phyloP scores from a whole-genome alignment of 2,329 filamentous ascomycete genomes.

The Coccinonectria pachysandricola region DNA sequence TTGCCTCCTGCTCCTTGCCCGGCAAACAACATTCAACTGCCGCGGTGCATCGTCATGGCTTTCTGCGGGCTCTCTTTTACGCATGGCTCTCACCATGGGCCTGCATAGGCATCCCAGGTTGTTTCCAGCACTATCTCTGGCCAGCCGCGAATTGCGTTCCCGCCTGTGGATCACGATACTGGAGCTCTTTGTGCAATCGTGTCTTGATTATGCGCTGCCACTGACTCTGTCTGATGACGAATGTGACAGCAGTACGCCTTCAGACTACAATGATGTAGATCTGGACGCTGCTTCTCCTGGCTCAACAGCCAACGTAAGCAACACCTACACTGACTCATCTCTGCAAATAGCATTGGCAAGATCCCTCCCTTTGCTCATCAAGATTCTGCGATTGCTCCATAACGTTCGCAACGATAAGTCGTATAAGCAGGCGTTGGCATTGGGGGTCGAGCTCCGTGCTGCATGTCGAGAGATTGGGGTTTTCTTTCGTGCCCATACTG shows the following conservation, averaged over 20 bases:
- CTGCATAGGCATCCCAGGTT: slow-evolving; percentile 14
- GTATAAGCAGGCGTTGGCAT: slow-evolving; percentile 11
- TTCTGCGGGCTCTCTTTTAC: slow-evolving; percentile 13
- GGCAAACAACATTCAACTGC: slow-evolving; percentile 18
- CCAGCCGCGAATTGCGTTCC: slow-evolving; percentile 12
- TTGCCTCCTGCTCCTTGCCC: slow-evolving; percentile 13
- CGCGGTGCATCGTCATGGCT: slow-evolving; percentile 17
- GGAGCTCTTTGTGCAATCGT: slow-evolving; percentile 13
- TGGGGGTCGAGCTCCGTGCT: slow-evolving; percentile 11
- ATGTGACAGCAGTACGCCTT: slow-evolving; percentile 12
- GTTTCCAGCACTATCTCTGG: slow-evolving; percentile 11
- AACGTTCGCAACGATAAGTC: slow-evolving; percentile 12
- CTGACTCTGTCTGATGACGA: slow-evolving; percentile 9
- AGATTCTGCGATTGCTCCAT: slow-evolving; percentile 13
- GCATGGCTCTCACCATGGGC: slow-evolving; percentile 18
- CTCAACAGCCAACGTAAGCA: too few species aligned
- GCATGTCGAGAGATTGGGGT: slow-evolving; percentile 14
- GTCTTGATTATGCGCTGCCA: slow-evolving; percentile 14
- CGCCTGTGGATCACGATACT: slow-evolving; percentile 17
- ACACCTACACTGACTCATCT: slow-evolving; percentile 12
- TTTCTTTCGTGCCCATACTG: slow-evolving; percentile 10
- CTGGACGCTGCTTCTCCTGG: slow-evolving; percentile 8
- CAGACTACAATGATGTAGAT: slow-evolving; percentile 14
- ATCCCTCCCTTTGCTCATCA: slow-evolving; percentile 12
- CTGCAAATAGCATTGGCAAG: slow-evolving; percentile 13